Percentiles rank a stretch among this genome's conserved stretches.
These are phyloP conservation scores for Hypoxylon sp. DNA, from an alignment of 2,329 filamentous ascomycete genomes.

Conservation along the genomic window DNA sequence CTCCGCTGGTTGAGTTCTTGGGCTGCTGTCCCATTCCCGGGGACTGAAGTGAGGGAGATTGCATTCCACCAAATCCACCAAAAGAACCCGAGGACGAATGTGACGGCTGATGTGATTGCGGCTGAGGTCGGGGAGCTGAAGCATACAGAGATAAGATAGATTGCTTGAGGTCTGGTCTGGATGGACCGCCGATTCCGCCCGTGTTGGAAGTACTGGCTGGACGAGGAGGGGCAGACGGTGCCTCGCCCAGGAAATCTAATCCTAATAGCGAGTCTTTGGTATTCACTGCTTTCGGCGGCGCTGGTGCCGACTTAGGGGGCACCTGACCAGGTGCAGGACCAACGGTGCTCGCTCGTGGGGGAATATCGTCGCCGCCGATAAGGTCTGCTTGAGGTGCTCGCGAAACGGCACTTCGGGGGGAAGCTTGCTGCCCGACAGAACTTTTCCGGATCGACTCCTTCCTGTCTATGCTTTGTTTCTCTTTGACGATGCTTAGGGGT, in stretches of 20 bases:
- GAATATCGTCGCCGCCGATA: conserved; percentile 77
- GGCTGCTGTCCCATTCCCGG: conserved; percentile 60
- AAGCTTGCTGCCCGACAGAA: conserved; percentile 55
- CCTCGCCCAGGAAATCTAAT: conserved; percentile 86
- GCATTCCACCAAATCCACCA: conserved; percentile 74
- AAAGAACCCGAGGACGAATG: conserved; percentile 71
- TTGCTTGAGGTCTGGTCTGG: conserved; percentile 92
- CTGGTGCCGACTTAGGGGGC: conserved; percentile 68
- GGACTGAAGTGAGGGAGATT: conserved; percentile 64
- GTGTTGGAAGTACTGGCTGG: conserved; percentile 82
- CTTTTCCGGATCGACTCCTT: conserved; percentile 69
- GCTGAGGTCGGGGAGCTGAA: conserved; percentile 79
- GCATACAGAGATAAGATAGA: conserved; percentile 96
- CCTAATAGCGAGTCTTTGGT: conserved; percentile 91
- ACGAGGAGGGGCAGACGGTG: conserved; percentile 73
- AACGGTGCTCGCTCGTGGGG: conserved; percentile 76
- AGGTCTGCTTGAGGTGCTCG: conserved; percentile 72
- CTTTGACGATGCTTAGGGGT: conserved; percentile 67
- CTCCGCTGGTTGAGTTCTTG: conserved; percentile 61
- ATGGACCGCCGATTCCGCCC: conserved; percentile 67
- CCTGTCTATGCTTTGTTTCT: conserved; percentile 70
- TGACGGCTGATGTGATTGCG: conserved; percentile 57
- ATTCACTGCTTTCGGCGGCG: conserved; percentile 72
- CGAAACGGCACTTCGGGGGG: conserved; percentile 42
- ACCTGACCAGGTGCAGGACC: conserved; percentile 68